Evolutionary conservation across 176 grass and related monocot genomes (phyloP), one percentile per base, ranked within the genome.

Genomic region (Saccharum officinarum): DNA sequence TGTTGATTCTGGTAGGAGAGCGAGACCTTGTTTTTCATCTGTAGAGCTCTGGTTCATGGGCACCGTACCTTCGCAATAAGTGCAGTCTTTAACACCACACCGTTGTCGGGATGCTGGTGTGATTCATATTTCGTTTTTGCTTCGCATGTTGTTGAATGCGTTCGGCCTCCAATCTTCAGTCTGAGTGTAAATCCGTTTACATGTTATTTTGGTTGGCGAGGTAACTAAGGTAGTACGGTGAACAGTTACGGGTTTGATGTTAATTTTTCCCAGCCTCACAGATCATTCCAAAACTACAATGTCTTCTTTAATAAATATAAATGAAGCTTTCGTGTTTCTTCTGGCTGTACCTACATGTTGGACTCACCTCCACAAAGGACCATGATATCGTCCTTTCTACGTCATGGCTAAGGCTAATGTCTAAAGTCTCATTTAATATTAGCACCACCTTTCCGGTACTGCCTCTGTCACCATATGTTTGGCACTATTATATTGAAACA

Each of bases 1-100:
- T 73, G 54, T 57, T 83, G 28, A 59, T 86, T 79, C 45, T 71
- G 26, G 66, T 59, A 55, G 44, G 69, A 73, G 14, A 73, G 60
- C 30, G 63, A 17, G 3, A 6, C 13, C 20, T 41, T 60, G 1
- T 63, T 81, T 46, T 26, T 60, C 1, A 5, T 64, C 10, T 2
- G 41, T 13, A 30, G 42, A 1, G 36, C 62, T 63, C 33, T 85
- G 31, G 39, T 61, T 52, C 54, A 2, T 76, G 31, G 33, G 22
- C n/a, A 13, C 11, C 30, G 22, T 16, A 13, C 11, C 30, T 64
- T 71, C 5, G 5, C 41, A 72, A 33, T 60, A 15, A 14, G 39
- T 46, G 46, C 50, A 15, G 31, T 62, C 65, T 68, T 55, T 57
- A 61, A 39, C 47, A 70, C 14, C 18, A 45, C 40, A 22, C 10